Base-by-base conservation (phyloP, 768 basidiomycete species). In the Glaciozyma martinii region DNA sequence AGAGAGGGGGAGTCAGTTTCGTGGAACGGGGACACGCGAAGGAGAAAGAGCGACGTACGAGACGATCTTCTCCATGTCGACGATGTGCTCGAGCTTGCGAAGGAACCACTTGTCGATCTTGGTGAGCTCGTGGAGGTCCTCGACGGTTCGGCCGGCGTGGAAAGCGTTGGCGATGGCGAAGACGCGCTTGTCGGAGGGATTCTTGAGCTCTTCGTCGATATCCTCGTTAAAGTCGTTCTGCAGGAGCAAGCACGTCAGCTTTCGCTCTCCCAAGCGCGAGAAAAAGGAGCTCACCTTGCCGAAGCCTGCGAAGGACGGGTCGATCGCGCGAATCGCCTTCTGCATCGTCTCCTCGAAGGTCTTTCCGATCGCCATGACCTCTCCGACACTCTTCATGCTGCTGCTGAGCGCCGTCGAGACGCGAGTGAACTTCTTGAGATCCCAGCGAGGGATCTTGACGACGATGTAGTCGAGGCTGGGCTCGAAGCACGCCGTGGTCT, bases 51-150 rank as follows among this genome's bases (percentile, higher is more conserved):
- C 43, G 0, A 83, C 87, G 65, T 75, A 93, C 92, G 81, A 82
- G 52, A 97, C 79, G 49, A 75, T 78, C 66, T 84, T 79, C 76
- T 95, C 92, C 81, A 92, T 87, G 71, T 83, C 81, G 75, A 83
- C 85, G 67, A 98, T 87, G 71, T 89, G 81, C 74, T 88, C 81
- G 43, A 99, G 83, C 77, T 86, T 89, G 62, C 84, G 89, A 75
- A 99, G 78, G 82, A 99, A 99, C 94, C 94, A 99, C 76, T 87
- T 91, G 80, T 98, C 94, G 71, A 99, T 97, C 76, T 88, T 94
- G 59, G 92, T 93, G 87, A 97, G 90, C 76, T 92, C 85, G 86
- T 91, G 92, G 73, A 99, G 85, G 78, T 92, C 92, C 68, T 99
- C 90, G 64, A 99, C 88, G 59, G 86, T 87, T 75, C 97, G 94